Evolutionary conservation across 306 rosid species (phyloP).

Genomic region (Glycine soja): DNA sequence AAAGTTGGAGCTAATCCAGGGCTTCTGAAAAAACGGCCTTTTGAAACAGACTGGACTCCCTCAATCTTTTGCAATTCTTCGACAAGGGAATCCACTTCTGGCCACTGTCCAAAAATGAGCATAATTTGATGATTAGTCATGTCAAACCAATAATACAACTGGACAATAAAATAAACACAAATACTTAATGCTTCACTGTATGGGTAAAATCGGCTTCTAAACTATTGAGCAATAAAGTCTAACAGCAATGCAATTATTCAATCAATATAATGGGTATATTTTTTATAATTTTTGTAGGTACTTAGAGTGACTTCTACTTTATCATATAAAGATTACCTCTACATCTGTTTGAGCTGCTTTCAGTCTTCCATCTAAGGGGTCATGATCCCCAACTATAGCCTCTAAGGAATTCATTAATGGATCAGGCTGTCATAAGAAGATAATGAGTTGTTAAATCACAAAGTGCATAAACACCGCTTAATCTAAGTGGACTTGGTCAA

Average conservation of each 20-base stretch:
- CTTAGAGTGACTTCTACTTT: conserved; percentile 34
- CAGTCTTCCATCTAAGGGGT: conserved; percentile 69
- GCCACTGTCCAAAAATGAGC: conserved; percentile 73
- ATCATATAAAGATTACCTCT: conserved; percentile 62
- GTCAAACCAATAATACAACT: conserved; percentile 32
- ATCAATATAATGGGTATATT: conserved; percentile 13
- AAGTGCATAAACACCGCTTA: conserved; percentile 5
- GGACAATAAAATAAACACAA: conserved; percentile 26
- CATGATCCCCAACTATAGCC: conserved; percentile 75
- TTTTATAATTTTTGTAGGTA: conserved; percentile 18
- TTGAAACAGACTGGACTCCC: conserved; percentile 78
- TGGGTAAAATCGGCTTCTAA: conserved; percentile 8
- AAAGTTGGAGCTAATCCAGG: conserved; percentile 98
- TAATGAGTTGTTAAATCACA: conserved; percentile 33
- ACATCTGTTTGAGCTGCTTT: conserved; percentile 66
- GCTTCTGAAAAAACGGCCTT: conserved; percentile 90
- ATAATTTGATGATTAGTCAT: conserved; percentile 20
- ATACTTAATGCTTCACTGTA: conserved; percentile 35
- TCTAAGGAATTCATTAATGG: conserved; percentile 82
- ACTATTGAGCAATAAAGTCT: conserved; percentile 29
- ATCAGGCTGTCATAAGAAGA: conserved; percentile 78
- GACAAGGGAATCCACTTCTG: conserved; percentile 79
- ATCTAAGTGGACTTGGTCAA: conserved; percentile 21
- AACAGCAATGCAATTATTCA: background rate
- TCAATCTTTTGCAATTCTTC: conserved; percentile 79